Evolutionary conservation across 2,329 filamentous ascomycete genomes (phyloP), one percentile per base, ranked within the genome.

Genomic region (Periconia sp.): DNA sequence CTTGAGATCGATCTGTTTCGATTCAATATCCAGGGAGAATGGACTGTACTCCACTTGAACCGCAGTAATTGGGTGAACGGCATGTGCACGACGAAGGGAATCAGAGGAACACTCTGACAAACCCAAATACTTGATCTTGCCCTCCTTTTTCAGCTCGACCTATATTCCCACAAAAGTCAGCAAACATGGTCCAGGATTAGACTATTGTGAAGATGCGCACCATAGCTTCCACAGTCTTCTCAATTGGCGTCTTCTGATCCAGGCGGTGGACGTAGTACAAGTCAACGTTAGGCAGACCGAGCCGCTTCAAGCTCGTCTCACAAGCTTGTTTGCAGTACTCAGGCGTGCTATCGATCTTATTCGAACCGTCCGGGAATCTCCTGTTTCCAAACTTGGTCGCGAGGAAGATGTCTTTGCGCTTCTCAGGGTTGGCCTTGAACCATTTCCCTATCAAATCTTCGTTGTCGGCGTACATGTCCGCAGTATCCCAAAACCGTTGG

Each of bases 81-180:
- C 57, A 51, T 71, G 56, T 0, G 79, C 79, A 8, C 78, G 76
- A 3, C 78, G 75, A 2, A 81, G 59, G 0, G 77, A 76, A 0
- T 58, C 56, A 1, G 75, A 63, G 8, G 69, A 72, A 28, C 72
- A 66, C 38, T 77, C 76, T 11, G 67, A 75, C 2, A 81, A 62
- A 3, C 78, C 78, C 2, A 81, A 32, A 26, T 65, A 62, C 39
- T 63, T 65, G 46, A 80, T 73, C 47, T 82, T 82, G 22, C 78
- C 78, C 35, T 59, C 57, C 83, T 78, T 70, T 1, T 81, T 78
- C 22, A 88, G 59, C 59, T 88, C 71, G 3, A 46, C n/a, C n/a
- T n/a, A n/a, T n/a, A n/a, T n/a, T n/a, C n/a, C n/a, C n/a, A n/a
- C n/a, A n/a, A n/a, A n/a, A n/a, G n/a, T n/a, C n/a, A n/a, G n/a